Conservation (phyloP, 176 grass and related monocot genomes). For the Poa annua region DNA sequence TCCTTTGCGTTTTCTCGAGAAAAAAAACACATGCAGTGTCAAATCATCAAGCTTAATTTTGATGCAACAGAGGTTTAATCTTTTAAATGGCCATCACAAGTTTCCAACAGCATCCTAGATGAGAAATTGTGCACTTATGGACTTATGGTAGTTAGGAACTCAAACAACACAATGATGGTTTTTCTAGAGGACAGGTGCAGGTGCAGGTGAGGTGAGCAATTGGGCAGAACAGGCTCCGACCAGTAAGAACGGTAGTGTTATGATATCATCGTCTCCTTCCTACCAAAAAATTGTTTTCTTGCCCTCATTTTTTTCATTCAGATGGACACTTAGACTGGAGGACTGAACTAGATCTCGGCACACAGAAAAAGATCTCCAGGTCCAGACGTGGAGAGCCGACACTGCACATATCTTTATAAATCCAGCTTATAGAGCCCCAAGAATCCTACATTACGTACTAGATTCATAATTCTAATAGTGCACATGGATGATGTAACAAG, state of each 20-base stretch:
- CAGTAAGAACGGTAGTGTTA: background rate
- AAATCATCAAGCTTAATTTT: conserved; percentile 1
- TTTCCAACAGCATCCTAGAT: background rate
- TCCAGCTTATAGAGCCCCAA: background rate
- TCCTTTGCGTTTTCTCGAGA: no score
- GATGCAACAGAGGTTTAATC: background rate
- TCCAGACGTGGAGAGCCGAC: background rate
- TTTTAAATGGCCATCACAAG: background rate
- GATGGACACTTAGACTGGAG: background rate
- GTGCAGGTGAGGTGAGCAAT: no score
- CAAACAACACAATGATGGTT: background rate
- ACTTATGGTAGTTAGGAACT: background rate
- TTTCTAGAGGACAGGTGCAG: no score
- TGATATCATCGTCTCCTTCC: background rate
- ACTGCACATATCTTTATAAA: background rate
- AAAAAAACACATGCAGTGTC: background rate
- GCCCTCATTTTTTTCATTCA: conserved; percentile 3
- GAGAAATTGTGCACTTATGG: background rate
- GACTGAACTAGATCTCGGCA: background rate
- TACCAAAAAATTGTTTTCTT: background rate
- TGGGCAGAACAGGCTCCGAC: background rate
- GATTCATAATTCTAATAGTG: background rate
- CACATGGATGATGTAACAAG: background rate
- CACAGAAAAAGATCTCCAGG: background rate
- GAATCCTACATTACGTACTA: background rate